These are phyloP conservation scores for Candida succiphila DNA, from an alignment of 805 yeast species.

Conservation along the genomic window DNA sequence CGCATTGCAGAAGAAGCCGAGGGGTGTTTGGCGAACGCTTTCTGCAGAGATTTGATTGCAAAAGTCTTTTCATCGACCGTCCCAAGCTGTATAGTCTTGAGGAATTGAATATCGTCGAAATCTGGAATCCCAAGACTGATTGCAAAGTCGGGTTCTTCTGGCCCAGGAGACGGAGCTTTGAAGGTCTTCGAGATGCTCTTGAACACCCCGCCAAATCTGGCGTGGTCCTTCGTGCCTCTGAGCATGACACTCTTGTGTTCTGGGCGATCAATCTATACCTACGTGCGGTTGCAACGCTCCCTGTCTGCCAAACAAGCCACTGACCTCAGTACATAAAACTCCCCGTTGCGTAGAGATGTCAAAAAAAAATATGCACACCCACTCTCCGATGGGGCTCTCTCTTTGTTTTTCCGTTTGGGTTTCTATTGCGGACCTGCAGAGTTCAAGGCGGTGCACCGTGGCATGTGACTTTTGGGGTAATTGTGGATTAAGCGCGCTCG, in stretches of 20 bases:
- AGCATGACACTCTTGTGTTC: neutral
- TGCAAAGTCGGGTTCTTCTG: slow-evolving; percentile 13
- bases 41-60: slow-evolving; percentile 42
- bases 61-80: slow-evolving; percentile 26
- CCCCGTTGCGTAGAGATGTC: no score
- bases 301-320: no score
- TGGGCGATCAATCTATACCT: no score
- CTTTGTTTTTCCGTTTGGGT: no score
- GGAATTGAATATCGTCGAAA: slow-evolving; percentile 11
- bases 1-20: slow-evolving; percentile 56
- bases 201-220: slow-evolving; percentile 9
- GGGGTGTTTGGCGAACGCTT: slow-evolving; percentile 38
- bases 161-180: slow-evolving; percentile 6
- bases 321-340: no score
- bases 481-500: no score
- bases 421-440: no score
- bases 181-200: slow-evolving; percentile 16
- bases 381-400: no score
- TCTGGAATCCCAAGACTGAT: slow-evolving; percentile 19
- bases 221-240: neutral
- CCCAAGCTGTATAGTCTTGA: slow-evolving; percentile 11
- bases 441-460: no score
- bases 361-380: no score
- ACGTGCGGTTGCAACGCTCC: no score
- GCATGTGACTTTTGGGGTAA: no score